Base-by-base conservation (phyloP, 345 rosid species). In the Luvunga scandens region DNA sequence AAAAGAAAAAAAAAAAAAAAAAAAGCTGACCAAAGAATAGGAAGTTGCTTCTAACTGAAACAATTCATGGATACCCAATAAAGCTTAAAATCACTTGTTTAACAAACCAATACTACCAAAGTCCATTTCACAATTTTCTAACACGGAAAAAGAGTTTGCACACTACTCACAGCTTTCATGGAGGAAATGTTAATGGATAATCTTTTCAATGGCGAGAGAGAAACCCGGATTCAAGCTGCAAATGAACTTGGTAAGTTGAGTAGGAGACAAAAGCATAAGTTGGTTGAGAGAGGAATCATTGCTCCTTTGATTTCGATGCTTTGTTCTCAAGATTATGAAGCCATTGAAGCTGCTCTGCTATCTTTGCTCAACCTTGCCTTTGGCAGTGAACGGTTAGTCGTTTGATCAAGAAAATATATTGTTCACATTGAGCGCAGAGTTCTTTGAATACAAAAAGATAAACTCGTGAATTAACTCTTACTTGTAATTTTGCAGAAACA, bases 321-420 rank as follows among this genome's bases (percentile, higher is more conserved):
- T 73, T 88, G 81, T 60, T 90, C 93, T 5, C 91, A 86, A 39
- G 94, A 91, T 75, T 79, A 38, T 72, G 83, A 86, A 78, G 86
- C 94, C 84, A 84, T 81, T 72, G 90, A 95, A 85, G 93, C 92
- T 81, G 82, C 97, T 55, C 88, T 95, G 22, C 82, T 88, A 55
- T 93, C 94, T 72, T 78, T 92, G 76, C 98, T 95, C 69, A 88
- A 90, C 77, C 93, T 92, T 71, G 94, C 95, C 76, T 94, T 87
- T 78, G 98, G 97, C 84, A 93, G 94, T 68, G 98, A 94, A 88
- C 80, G 95, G 98, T 94, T 31, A 21, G 78, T 71, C 25, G n/a
- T 16, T 6, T 34, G 1, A 53, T 78, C n/a, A 13, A 36, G 24
- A 25, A 36, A 14, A 33, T n/a, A 6, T 38, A 21, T 67, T 9